A percentile compares a stretch with the other conserved stretches of the same genome.
phyloP scores from a whole-genome alignment of 495 filamentous ascomycete species.

The Margaritispora aquatica region DNA sequence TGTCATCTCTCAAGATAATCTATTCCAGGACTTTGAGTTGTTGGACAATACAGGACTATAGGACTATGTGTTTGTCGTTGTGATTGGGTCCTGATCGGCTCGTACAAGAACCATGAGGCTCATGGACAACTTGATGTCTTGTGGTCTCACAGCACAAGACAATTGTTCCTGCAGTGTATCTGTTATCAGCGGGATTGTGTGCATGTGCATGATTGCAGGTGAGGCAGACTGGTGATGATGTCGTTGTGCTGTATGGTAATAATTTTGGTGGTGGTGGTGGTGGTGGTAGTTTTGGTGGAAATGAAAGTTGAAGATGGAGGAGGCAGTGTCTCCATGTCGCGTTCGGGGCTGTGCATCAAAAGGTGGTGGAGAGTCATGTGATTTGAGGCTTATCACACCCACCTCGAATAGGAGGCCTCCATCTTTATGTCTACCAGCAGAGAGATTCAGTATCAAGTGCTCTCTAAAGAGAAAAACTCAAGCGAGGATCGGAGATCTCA shows the following conservation, averaged over 20 bases:
- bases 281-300: neutral
- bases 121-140: neutral
- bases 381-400: neutral
- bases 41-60: no score
- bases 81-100: neutral
- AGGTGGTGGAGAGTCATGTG: neutral
- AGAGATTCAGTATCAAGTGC: no score
- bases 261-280: neutral
- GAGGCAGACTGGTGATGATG: neutral
- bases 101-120: neutral
- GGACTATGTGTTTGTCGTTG: no score
- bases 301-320: neutral
- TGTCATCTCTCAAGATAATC: no score
- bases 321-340: neutral
- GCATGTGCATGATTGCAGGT: neutral
- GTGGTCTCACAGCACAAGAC: neutral
- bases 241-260: neutral
- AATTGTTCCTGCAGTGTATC: neutral
- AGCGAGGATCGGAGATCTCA: no score
- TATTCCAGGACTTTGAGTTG: no score
- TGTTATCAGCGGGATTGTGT: neutral
- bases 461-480: no score
- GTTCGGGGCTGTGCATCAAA: neutral
- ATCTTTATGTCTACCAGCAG: no score
- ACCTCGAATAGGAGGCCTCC: neutral